Evolutionary conservation across 208 protist genomes (phyloP).

Genomic region (Trypanosoma platydactyli): DNA sequence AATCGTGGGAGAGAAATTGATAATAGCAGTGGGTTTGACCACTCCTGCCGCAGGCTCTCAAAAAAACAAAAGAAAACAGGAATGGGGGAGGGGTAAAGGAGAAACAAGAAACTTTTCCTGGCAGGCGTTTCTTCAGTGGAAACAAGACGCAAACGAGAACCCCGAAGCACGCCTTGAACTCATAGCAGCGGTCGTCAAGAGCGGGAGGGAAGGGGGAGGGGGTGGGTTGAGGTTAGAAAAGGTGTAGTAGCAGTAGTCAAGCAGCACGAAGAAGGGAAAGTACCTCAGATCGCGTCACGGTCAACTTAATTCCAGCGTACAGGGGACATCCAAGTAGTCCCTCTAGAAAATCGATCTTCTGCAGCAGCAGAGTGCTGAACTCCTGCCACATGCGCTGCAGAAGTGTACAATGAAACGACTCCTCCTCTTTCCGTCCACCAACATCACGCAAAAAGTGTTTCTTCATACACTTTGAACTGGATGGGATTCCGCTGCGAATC

Average conservation of each 20-base stretch:
- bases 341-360: slow-evolving; percentile 73
- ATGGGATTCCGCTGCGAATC: slow-evolving; percentile 58
- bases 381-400: slow-evolving; percentile 84
- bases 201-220: no score
- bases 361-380: slow-evolving; percentile 63
- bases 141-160: no score
- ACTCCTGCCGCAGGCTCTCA: no score
- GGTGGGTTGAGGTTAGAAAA: no score
- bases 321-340: slow-evolving; percentile 54
- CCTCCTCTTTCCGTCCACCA: slow-evolving; percentile 41
- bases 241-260: no score
- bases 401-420: slow-evolving; percentile 78
- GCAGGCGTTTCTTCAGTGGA: no score
- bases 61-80: slow-evolving; percentile 14
- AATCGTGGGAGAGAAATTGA: no score
- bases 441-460: slow-evolving; percentile 84
- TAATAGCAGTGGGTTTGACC: no score
- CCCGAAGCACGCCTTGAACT: no score
- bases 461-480: slow-evolving; percentile 71
- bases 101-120: not conserved
- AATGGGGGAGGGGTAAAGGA: not conserved
- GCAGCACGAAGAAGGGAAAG: slow-evolving; percentile 42
- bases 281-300: slow-evolving; percentile 44
- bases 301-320: slow-evolving; percentile 49
- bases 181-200: no score